Conservation (phyloP, 208 protist genomes). For the Trypanosomatidae sp. region DNA sequence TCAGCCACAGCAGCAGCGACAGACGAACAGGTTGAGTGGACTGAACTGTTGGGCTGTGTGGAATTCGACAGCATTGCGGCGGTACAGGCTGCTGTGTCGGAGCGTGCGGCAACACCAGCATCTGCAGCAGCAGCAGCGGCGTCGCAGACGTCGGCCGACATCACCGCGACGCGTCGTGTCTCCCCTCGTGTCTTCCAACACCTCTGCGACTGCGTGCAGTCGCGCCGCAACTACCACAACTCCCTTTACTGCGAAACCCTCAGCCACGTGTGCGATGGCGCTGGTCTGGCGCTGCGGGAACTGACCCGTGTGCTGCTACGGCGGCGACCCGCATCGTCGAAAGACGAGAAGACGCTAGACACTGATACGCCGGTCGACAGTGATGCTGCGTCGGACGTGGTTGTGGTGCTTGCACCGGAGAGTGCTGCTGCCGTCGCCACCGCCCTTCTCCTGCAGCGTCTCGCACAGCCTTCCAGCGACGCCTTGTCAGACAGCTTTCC, state of each 20-base stretch:
- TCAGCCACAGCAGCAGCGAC: too few species aligned
- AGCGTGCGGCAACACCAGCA: too few species aligned
- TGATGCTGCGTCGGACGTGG: constrained; percentile 54
- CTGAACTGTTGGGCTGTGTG: too few species aligned
- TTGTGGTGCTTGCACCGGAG: constrained; percentile 46
- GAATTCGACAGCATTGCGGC: too few species aligned
- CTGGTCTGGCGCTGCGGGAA: constrained; percentile 29
- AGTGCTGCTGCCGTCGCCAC: too few species aligned
- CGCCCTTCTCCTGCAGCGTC: constrained; percentile 17
- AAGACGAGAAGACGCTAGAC: constrained; percentile 6
- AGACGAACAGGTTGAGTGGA: too few species aligned
- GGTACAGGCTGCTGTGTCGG: too few species aligned
- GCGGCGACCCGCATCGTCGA: too few species aligned
- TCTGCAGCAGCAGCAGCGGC: too few species aligned
- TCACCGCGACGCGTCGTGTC: not conserved
- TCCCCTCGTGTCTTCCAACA: not conserved
- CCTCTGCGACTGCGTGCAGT: constrained; percentile 15
- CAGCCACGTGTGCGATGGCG: constrained; percentile 16
- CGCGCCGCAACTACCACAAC: constrained; percentile 61
- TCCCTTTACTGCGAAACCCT: constrained; percentile 63
- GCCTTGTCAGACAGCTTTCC: not conserved
- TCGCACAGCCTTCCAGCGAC: not conserved
- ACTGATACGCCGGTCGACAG: constrained; percentile 51
- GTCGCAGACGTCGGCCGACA: not conserved
- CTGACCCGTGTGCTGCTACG: constrained; percentile 12